Conservation (phyloP, 495 filamentous ascomycete genomes). For the Penicillium bialowiezense region DNA sequence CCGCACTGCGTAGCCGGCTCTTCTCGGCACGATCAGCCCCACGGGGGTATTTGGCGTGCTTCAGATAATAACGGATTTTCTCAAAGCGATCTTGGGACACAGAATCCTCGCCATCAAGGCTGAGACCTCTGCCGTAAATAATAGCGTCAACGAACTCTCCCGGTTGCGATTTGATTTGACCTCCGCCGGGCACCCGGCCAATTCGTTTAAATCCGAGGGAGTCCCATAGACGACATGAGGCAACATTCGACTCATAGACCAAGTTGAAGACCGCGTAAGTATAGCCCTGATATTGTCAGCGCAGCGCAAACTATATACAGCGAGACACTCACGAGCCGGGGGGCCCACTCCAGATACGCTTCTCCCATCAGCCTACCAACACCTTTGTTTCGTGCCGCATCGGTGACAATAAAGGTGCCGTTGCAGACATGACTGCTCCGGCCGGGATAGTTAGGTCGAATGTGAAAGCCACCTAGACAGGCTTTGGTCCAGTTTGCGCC, state of each 20-base stretch:
- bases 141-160: conserved; percentile 88
- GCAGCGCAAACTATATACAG: neutral
- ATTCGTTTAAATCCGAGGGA: conserved; percentile 97
- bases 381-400: conserved; percentile 82
- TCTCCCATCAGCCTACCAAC: conserved; percentile 94
- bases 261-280: conserved; percentile 97
- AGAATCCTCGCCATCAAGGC: conserved; percentile 74
- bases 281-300: conserved; percentile 60
- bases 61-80: conserved; percentile 96
- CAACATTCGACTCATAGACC: conserved; percentile 96
- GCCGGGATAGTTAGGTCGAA: conserved; percentile 97
- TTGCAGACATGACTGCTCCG: conserved; percentile 96
- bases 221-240: conserved; percentile 95
- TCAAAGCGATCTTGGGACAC: conserved; percentile 97
- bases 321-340: conserved; percentile 62
- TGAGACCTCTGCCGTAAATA: conserved; percentile 90
- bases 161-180: conserved; percentile 77
- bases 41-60: conserved; percentile 88
- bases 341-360: conserved; percentile 90
- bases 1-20: conserved; percentile 85
- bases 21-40: conserved; percentile 96
- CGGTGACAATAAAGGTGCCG: conserved; percentile 90
- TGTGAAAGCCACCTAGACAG: conserved; percentile 92
- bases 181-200: conserved; percentile 83
- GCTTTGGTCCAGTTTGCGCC: conserved; percentile 77